phyloP scores from a whole-genome alignment of 2,329 filamentous ascomycete genomes.

The Talaromyces sp. region DNA sequence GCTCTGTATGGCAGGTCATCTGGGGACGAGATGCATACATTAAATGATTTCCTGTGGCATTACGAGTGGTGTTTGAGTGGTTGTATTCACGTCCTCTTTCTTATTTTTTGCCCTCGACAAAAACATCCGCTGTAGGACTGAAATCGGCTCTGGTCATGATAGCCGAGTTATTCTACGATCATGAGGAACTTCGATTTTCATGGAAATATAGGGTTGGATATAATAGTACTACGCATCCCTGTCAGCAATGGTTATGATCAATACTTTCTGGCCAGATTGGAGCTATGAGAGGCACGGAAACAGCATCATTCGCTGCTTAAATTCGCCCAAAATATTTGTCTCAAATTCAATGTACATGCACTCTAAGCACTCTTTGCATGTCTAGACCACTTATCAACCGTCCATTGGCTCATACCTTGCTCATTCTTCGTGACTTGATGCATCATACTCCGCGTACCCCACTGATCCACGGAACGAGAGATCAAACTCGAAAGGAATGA shows the following conservation, averaged over 20 bases:
- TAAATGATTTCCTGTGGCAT: background rate
- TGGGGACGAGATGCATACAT: background rate
- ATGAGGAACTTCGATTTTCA: background rate
- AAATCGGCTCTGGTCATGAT: background rate
- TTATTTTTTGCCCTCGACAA: too few species aligned
- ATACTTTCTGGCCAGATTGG: background rate
- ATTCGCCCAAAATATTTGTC: background rate
- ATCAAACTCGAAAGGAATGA: background rate
- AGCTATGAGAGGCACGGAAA: background rate
- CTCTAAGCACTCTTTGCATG: background rate
- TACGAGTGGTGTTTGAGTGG: too few species aligned
- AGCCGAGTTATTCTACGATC: background rate
- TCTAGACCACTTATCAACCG: background rate
- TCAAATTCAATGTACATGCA: background rate
- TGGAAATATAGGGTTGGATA: background rate
- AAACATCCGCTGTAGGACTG: too few species aligned
- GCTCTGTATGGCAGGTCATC: background rate
- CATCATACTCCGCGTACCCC: background rate
- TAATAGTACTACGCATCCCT: background rate
- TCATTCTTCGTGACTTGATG: background rate
- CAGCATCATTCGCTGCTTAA: background rate
- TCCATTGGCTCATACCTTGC: background rate
- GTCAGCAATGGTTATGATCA: background rate
- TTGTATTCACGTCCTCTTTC: too few species aligned
- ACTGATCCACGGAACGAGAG: background rate